Evolutionary conservation across 2,329 filamentous ascomycete genomes (phyloP), one percentile per base, ranked within the genome.

Genomic region (Fusarium domesticum): DNA sequence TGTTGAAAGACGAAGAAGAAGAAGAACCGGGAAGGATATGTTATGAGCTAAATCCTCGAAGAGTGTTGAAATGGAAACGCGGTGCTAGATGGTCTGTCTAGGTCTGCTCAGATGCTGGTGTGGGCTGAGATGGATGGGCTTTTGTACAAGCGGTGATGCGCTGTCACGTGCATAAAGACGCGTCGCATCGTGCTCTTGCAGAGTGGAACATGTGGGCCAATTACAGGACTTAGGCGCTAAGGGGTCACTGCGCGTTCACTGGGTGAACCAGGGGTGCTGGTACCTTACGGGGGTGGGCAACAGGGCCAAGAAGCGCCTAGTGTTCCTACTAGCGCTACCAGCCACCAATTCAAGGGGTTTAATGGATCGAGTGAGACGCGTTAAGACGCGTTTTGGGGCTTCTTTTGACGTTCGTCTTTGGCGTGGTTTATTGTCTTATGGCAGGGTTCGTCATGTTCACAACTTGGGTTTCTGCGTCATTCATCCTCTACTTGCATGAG

Each of bases 81-180:
- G 62, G 48, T 64, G 56, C 44, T 58, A 12, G 53, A 54, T 52
- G 53, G 40, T 51, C 50, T 58, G 49, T 53, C 31, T 38, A 42
- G 23, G 23, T 28, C 10, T 28, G 14, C 23, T 28, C 23, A 28
- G 23, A 5, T 28, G 23, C 23, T 50, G 35, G 41, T 51, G 48
- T 42, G 41, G 33, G 47, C 42, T 45, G 60, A 64, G 55, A 57
- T 53, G 50, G 59, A 65, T 59, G 59, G 57, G 58, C 59, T 70
- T 70, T 70, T 70, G 66, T 70, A 67, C 51, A 59, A 57, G 50
- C 43, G 45, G 51, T 46, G 55, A 60, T 60, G 58, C 60, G 64
- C 52, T 56, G 56, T 70, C 68, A 70, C 68, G 68, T 70, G 67
- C 47, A 45, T 35, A 28, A 25, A 23, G 55, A 66, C 66, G 66